Base-by-base conservation (phyloP, 257 asterid species). In the Verbena officinalis region DNA sequence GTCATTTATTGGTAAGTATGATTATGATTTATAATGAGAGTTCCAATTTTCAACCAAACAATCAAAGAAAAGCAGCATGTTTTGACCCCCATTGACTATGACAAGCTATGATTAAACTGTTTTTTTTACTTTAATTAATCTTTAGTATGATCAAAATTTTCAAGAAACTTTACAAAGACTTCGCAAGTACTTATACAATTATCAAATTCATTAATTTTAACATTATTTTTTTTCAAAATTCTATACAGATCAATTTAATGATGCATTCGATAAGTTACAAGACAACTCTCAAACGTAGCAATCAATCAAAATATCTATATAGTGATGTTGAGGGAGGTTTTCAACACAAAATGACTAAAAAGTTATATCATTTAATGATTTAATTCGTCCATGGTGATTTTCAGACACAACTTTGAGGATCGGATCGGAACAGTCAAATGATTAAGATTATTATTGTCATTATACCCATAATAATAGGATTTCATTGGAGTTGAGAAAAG, bases 361-460 rank as follows among this genome's bases (percentile, higher is more conserved):
- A 20, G 15, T 16, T 3, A 4, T 36, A 7, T 36, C 40, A 12
- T 17, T n/a, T 23, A 69, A 44, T 7, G n/a, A n/a, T n/a, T n/a
- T n/a, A n/a, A n/a, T n/a, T n/a, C n/a, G n/a, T 17, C 10, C 57
- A 60, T 9, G 50, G 39, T 38, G 57, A 62, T 40, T 44, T 27
- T 12, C 30, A 55, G 39, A 39, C 22, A 33, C 49, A 36, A 52
- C 64, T 44, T 65, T 63, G n/a, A 27, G 33, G 59, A 13, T n/a
- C n/a, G n/a, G n/a, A n/a, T n/a, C n/a, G 63, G 50, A 69, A 62
- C 64, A 77, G 12, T 49, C 64, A 58, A 72, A 75, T 75, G 86
- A 81, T 77, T 75, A 73, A 72, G 73, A 72, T 55, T 60, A 72
- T 75, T 54, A 73, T 78, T 68, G 59, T 48, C 20, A 76, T 71